These are phyloP conservation scores for Brassica napus DNA, from an alignment of 345 rosid species.

Conservation along the genomic window DNA sequence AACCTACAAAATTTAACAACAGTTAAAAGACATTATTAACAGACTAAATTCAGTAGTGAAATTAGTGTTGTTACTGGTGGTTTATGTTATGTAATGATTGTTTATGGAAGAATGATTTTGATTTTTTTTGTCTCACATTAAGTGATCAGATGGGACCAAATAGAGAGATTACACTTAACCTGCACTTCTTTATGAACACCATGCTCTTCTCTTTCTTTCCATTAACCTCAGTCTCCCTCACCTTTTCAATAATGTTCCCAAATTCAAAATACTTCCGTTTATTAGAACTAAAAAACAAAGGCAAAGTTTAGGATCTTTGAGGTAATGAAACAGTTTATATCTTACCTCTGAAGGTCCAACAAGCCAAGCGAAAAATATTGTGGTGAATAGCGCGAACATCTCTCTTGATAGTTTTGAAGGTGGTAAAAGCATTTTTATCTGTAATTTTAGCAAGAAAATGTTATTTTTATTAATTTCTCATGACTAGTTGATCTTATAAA, in stretches of 20 bases:
- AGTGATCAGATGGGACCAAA: constrained; percentile 44
- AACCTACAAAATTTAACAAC: constrained; percentile 51
- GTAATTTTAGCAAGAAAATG: constrained; percentile 22
- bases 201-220: constrained; percentile 80
- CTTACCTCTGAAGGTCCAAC: constrained; percentile 81
- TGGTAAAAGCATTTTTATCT: constrained; percentile 67
- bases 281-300: background rate
- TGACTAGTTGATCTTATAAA: background rate
- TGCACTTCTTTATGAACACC: constrained; percentile 86
- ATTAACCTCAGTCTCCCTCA: constrained; percentile 64
- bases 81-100: constrained; percentile 45
- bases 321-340: background rate
- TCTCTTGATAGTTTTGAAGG: constrained; percentile 67
- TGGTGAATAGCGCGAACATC: constrained; percentile 77
- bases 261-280: background rate
- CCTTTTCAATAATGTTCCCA: constrained; percentile 9
- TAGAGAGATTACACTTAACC: constrained; percentile 48
- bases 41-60: background rate
- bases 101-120: constrained; percentile 33
- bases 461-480: background rate
- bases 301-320: background rate
- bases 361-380: constrained; percentile 82
- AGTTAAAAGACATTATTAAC: constrained; percentile 4
- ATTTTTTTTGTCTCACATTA: constrained; percentile 40
- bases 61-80: constrained; percentile 34